phyloP scores from a whole-genome alignment of 2,329 filamentous ascomycete genomes.

The Penicillium glabrum region DNA sequence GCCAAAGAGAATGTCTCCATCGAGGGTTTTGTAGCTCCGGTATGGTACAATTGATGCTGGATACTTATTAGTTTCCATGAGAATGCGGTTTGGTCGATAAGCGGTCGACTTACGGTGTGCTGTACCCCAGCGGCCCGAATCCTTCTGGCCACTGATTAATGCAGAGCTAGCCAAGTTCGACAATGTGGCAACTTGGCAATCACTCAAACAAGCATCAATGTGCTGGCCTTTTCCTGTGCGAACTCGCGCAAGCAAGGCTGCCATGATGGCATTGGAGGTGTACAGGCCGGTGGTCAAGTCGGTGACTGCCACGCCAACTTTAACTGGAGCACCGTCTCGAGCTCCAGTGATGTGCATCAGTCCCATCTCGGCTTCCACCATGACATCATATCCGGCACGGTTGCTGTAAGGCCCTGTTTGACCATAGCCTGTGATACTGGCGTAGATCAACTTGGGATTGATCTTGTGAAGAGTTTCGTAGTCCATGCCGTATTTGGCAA shows the following conservation, averaged over 20 bases:
- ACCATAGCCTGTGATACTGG: constrained; percentile 94
- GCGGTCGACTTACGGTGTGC: constrained; percentile 69
- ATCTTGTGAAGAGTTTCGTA: constrained; percentile 76
- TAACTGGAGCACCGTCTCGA: constrained; percentile 86
- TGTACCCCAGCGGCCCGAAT: constrained; percentile 91
- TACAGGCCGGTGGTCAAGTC: constrained; percentile 95
- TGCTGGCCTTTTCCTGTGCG: constrained; percentile 82
- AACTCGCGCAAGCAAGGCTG: constrained; percentile 74
- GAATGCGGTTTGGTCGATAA: neutral
- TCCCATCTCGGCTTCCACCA: constrained; percentile 98
- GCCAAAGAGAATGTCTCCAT: constrained; percentile 64
- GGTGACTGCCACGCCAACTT: constrained; percentile 95
- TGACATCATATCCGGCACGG: constrained; percentile 94
- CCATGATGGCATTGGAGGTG: constrained; percentile 93
- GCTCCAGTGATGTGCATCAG: constrained; percentile 97
- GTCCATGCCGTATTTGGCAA: constrained; percentile 90
- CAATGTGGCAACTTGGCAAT: constrained; percentile 91
- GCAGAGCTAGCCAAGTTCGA: constrained; percentile 95
- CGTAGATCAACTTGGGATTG: constrained; percentile 87
- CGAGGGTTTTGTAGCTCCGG: constrained; percentile 69
- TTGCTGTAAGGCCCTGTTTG: constrained; percentile 88
- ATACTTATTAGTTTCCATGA: constrained; percentile 26
- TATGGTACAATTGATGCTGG: constrained; percentile 96
- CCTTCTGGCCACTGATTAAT: constrained; percentile 81
- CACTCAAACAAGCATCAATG: constrained; percentile 85